phyloP scores from a whole-genome alignment of 306 rosid species.

The Trichosanthes cucumerina region DNA sequence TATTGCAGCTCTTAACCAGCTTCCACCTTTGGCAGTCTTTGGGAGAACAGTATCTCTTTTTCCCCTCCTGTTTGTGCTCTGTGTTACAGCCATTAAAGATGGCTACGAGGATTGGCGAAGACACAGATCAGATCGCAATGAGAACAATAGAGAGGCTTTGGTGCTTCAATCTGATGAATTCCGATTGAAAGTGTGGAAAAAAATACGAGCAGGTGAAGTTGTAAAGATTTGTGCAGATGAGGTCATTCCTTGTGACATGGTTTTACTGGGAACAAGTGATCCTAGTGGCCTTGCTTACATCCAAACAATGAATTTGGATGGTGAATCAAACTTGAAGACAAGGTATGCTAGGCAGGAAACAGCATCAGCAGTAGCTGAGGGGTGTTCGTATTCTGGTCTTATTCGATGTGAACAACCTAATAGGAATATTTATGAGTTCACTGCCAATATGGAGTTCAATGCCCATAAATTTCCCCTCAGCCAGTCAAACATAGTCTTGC shows the following conservation, averaged over 20 bases:
- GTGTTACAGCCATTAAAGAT: slow-evolving; percentile 91
- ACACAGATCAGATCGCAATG: slow-evolving; percentile 80
- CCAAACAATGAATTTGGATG: slow-evolving; percentile 98
- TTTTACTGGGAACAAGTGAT: slow-evolving; percentile 94
- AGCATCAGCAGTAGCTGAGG: slow-evolving; percentile 42
- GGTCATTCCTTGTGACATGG: slow-evolving; percentile 88
- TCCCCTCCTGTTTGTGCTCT: slow-evolving; percentile 75
- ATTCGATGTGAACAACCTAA: slow-evolving; percentile 85
- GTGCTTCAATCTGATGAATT: slow-evolving; percentile 54
- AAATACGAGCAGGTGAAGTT: slow-evolving; percentile 76
- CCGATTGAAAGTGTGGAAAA: slow-evolving; percentile 58
- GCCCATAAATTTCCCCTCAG: slow-evolving; percentile 58
- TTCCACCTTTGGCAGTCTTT: slow-evolving; percentile 92
- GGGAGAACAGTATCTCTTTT: slow-evolving; percentile 87
- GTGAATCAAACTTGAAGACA: slow-evolving; percentile 94
- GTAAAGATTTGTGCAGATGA: slow-evolving; percentile 72
- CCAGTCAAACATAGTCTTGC: slow-evolving; percentile 86
- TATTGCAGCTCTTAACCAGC: slow-evolving; percentile 94
- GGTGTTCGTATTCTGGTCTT: slow-evolving; percentile 45
- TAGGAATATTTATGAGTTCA: slow-evolving; percentile 86
- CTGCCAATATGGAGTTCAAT: slow-evolving; percentile 79
- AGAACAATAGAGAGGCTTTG: slow-evolving; percentile 68
- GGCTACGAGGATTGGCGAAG: slow-evolving; percentile 97
- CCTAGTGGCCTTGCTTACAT: slow-evolving; percentile 91
- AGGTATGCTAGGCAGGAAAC: slow-evolving; percentile 94